phyloP scores from a whole-genome alignment of 1,284 basidiomycete genomes.

The Ustilago crameri region DNA sequence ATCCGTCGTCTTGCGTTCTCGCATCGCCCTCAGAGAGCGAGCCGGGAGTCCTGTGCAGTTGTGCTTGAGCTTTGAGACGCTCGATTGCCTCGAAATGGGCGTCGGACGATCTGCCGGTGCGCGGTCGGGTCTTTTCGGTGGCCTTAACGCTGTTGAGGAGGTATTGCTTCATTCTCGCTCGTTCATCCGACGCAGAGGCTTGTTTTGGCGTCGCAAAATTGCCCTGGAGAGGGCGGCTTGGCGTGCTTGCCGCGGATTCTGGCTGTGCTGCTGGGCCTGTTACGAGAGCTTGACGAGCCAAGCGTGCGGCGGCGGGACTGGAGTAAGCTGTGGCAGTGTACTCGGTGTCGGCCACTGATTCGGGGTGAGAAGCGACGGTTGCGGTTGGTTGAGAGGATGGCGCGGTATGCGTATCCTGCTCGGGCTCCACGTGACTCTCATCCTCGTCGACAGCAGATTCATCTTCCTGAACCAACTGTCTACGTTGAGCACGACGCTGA shows the following conservation, averaged over 20 bases:
- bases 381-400: constrained; percentile 11
- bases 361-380: constrained; percentile 14
- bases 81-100: constrained; percentile 38
- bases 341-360: constrained; percentile 23
- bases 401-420: neutral
- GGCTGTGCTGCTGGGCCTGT: neutral
- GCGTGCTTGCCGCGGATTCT: constrained; percentile 24
- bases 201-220: constrained; percentile 34
- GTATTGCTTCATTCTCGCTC: constrained; percentile 47
- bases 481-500: constrained; percentile 29
- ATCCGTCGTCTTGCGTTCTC: constrained; percentile 10
- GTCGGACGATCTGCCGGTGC: constrained; percentile 31
- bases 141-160: constrained; percentile 54
- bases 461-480: constrained; percentile 35
- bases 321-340: constrained; percentile 43
- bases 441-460: constrained; percentile 41
- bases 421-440: constrained; percentile 11
- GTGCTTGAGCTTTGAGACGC: constrained; percentile 41
- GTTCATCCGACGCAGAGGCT: constrained; percentile 22
- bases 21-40: constrained; percentile 33
- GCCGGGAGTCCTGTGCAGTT: constrained; percentile 29
- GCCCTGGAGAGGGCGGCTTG: constrained; percentile 25
- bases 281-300: constrained; percentile 33
- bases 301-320: constrained; percentile 43
- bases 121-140: constrained; percentile 19